Conservation (phyloP, 305 asterid genomes). For the Solanum chacoense region DNA sequence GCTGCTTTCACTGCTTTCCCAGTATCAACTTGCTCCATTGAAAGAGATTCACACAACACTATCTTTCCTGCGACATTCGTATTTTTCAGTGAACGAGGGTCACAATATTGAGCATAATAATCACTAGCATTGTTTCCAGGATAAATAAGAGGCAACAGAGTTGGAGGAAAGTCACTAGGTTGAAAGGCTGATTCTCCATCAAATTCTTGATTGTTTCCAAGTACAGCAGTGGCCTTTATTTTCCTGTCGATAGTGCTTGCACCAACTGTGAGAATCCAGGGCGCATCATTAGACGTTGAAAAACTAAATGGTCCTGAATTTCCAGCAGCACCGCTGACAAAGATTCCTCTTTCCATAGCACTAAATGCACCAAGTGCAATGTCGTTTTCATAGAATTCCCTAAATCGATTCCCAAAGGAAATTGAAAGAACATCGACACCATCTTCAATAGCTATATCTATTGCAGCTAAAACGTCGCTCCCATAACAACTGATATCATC, state of each 20-base stretch:
- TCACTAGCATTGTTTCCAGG: background rate
- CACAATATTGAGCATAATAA: background rate
- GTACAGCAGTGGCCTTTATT: background rate
- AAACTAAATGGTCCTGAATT: background rate
- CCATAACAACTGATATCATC: rapidly evolving
- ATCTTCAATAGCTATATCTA: background rate
- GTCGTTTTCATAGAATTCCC: too few relatives aligned
- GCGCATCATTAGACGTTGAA: background rate
- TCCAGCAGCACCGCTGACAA: background rate
- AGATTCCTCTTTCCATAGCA: background rate
- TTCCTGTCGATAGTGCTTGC: background rate
- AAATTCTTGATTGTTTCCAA: background rate
- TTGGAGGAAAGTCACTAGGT: background rate
- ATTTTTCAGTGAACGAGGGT: background rate
- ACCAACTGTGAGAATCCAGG: background rate
- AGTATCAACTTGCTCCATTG: too few relatives aligned
- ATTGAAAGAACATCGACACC: background rate
- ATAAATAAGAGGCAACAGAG: background rate
- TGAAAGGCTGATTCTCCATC: background rate
- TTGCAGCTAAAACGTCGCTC: background rate
- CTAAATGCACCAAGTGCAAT: background rate
- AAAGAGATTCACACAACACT: too few relatives aligned
- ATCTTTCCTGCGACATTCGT: too few relatives aligned
- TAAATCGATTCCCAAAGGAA: background rate
- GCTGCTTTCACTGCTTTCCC: too few relatives aligned